Evolutionary conservation across 2,329 filamentous ascomycete genomes (phyloP).

Genomic region (Pseudogymnoascus verrucosus): DNA sequence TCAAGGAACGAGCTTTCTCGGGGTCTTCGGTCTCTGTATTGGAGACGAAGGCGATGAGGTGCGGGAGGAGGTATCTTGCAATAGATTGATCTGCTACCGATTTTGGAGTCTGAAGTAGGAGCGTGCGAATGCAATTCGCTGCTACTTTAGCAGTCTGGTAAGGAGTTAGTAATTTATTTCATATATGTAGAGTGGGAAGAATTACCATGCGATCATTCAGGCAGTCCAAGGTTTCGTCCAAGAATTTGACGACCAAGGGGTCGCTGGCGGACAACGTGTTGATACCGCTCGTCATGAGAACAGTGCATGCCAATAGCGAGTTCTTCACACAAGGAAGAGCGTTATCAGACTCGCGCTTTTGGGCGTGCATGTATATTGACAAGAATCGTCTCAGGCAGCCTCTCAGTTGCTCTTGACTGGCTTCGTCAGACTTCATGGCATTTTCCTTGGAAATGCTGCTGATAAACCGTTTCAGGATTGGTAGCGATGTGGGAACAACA

Average conservation of each 20-base stretch:
- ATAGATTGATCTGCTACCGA: slow-evolving; percentile 64
- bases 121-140: slow-evolving; percentile 78
- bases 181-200: slow-evolving; percentile 15
- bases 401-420: slow-evolving; percentile 52
- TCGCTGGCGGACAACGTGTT: slow-evolving; percentile 69
- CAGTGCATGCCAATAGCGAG: slow-evolving; percentile 76
- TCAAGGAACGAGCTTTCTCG: slow-evolving; percentile 61
- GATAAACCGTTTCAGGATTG: slow-evolving; percentile 87
- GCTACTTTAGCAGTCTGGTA: slow-evolving; percentile 74
- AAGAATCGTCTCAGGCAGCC: slow-evolving; percentile 78
- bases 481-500: slow-evolving; percentile 81
- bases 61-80: slow-evolving; percentile 64
- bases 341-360: slow-evolving; percentile 65
- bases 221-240: slow-evolving; percentile 79
- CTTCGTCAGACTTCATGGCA: slow-evolving; percentile 40
- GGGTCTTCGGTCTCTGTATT: slow-evolving; percentile 67
- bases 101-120: slow-evolving; percentile 60
- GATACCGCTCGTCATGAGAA: slow-evolving; percentile 75
- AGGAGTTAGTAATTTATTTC: slow-evolving; percentile 9
- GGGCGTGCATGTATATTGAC: slow-evolving; percentile 66
- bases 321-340: slow-evolving; percentile 90
- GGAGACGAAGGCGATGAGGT: slow-evolving; percentile 67
- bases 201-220: slow-evolving; percentile 65
- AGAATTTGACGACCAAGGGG: slow-evolving; percentile 62
- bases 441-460: slow-evolving; percentile 54